A percentile compares a stretch with the other conserved stretches of the same genome.
phyloP scores from a whole-genome alignment of 768 basidiomycete genomes.

The Neoboletus brunneissimus region DNA sequence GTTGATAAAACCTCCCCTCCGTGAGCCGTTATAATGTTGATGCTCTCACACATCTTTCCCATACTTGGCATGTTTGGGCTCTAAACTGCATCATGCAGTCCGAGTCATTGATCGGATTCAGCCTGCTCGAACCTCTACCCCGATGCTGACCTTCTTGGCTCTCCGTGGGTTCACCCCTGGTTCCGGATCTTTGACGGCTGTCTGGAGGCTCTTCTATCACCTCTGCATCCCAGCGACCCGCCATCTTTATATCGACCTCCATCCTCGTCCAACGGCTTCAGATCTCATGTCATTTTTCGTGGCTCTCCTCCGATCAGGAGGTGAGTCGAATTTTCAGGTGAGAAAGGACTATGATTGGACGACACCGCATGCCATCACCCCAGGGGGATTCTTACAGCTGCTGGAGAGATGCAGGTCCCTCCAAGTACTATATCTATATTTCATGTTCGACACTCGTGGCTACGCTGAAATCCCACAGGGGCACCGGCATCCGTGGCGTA shows the following conservation, averaged over 20 bases:
- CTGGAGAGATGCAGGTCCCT: no score
- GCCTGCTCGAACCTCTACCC: background rate
- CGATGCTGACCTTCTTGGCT: background rate
- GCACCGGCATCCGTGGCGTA: no score
- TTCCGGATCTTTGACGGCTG: background rate
- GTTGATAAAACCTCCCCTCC: constrained; percentile 5
- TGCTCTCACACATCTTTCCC: constrained; percentile 5
- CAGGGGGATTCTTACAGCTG: no score
- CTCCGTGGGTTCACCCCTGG: background rate
- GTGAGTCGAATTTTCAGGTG: no score
- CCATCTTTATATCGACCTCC: background rate
- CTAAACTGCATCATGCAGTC: background rate
- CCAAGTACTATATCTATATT: no score
- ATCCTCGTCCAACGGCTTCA: background rate
- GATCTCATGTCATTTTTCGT: no score
- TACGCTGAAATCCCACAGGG: no score
- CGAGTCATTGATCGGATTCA: background rate
- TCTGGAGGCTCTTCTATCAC: background rate
- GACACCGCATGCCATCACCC: no score
- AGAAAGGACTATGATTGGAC: no score
- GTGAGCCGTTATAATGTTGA: background rate
- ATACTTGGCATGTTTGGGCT: background rate
- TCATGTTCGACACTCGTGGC: no score
- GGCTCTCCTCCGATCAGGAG: no score
- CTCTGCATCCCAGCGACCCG: background rate